Base-by-base conservation (phyloP, 2,329 filamentous ascomycete species). In the Penicillium sclerotiorum region DNA sequence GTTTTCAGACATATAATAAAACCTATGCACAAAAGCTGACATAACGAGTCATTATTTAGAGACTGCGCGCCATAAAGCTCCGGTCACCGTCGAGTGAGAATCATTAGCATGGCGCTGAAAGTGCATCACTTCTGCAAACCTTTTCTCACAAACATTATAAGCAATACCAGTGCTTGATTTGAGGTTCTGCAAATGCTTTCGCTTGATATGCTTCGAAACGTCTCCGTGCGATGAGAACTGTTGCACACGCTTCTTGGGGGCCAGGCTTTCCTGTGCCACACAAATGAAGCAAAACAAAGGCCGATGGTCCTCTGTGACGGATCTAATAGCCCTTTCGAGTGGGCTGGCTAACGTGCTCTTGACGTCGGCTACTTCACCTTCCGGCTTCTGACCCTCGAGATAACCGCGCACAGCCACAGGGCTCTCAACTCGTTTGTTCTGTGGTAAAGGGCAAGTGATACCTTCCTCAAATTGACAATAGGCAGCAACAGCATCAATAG, bases 241-340 rank as follows among this genome's bases (percentile, higher is more conserved):
- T 15, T 45, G 32, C 8, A 44, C 25, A n/a, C 50, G 50, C 45
- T 52, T 49, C 35, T 33, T 30, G 12, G 49, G 20, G 17, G 25
- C 45, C 30, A 52, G 25, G 6, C 27, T 23, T 38, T 35, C 22
- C 27, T 52, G 27, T 13, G 45, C 50, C 12, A 49, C 9, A 17
- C 28, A 52, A 35, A 52, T 48, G 27, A 52, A 52, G 28, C 36
- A 52, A 13, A 49, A 45, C 2, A 45, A 28, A 13, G 50, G 50
- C 8, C 45, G 50, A 27, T 49, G 8, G 27, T 45, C 35, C 20
- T 45, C 42, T 28, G 13, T 52, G 13, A 41, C 28, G 20, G 39
- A 49, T 45, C 17, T 33, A 42, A 52, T 13, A 18, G 37, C 37
- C 23, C 6, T 5, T 27, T 25, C 37, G 7, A 40, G n/a, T n/a